Conservation (phyloP, 2,329 filamentous ascomycete species). For the Alternaria sp. region DNA sequence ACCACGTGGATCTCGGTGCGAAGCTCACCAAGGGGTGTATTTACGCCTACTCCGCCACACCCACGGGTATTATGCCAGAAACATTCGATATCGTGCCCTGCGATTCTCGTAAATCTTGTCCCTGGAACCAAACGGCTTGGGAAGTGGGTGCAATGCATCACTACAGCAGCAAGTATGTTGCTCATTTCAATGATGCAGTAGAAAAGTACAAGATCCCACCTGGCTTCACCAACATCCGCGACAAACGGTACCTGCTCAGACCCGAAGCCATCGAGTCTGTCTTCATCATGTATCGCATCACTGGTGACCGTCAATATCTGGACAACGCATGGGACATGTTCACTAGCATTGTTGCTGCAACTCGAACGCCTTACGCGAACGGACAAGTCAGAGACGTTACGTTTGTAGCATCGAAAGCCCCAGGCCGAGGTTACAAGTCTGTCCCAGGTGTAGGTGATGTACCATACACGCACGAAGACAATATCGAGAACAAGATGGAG, state of each 20-base stretch:
- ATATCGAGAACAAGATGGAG: conserved; percentile 49
- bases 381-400: conserved; percentile 57
- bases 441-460: conserved; percentile 2
- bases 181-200: conserved; percentile 24
- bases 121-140: conserved; percentile 64
- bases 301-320: conserved; percentile 57
- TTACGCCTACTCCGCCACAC: conserved; percentile 65
- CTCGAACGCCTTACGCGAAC: conserved; percentile 53
- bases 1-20: conserved; percentile 63
- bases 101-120: conserved; percentile 49
- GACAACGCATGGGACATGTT: conserved; percentile 61
- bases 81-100: conserved; percentile 63
- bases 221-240: conserved; percentile 53
- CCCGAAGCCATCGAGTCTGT: conserved; percentile 68
- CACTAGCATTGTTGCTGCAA: conserved; percentile 50
- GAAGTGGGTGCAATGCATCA: conserved; percentile 48
- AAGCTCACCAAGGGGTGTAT: conserved; percentile 69
- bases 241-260: conserved; percentile 56
- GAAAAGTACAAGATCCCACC: conserved; percentile 40
- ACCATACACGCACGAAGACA: conserved; percentile 19
- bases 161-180: conserved; percentile 26
- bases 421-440: conserved; percentile 6
- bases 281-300: conserved; percentile 68
- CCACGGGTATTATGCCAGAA: conserved; percentile 69
- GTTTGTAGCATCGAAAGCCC: conserved; percentile 12